Conservation (phyloP, 2,329 filamentous ascomycete species). For the Penicillium sp. region DNA sequence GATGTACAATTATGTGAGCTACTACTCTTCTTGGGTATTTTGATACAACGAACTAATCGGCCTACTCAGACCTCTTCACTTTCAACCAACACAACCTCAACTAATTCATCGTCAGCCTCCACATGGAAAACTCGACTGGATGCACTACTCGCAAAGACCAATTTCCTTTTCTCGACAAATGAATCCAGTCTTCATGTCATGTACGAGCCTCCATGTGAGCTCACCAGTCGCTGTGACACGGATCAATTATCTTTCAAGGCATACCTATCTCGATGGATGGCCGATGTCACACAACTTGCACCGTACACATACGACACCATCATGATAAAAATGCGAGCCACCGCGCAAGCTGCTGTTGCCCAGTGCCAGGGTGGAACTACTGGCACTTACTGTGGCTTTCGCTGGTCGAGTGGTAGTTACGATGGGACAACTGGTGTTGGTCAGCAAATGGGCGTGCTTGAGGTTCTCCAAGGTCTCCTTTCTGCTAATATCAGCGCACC, state of each 20-base stretch:
- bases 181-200: constrained; percentile 62
- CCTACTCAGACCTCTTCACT: constrained; percentile 1
- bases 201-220: constrained; percentile 68
- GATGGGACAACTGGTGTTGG: constrained; percentile 37
- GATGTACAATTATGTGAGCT: constrained; percentile 48
- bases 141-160: constrained; percentile 56
- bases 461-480: constrained; percentile 60
- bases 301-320: constrained; percentile 55
- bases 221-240: constrained; percentile 59
- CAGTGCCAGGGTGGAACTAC: constrained; percentile 25
- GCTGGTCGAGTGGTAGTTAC: constrained; percentile 35
- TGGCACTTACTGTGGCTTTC: constrained; percentile 43
- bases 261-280: constrained; percentile 68
- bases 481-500: constrained; percentile 42
- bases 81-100: constrained; percentile 5
- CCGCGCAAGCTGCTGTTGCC: constrained; percentile 52
- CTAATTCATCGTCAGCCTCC: constrained; percentile 12
- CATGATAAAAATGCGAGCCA: constrained; percentile 52
- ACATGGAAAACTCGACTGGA: constrained; percentile 47
- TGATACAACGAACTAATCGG: neutral
- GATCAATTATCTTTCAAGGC: constrained; percentile 77
- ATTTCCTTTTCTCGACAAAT: constrained; percentile 58
- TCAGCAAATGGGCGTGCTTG: constrained; percentile 44
- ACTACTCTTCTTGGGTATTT: neutral
- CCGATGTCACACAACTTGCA: constrained; percentile 55